phyloP scores from a whole-genome alignment of 768 basidiomycete genomes.

The Porphyrellus cyaneotinctus region DNA sequence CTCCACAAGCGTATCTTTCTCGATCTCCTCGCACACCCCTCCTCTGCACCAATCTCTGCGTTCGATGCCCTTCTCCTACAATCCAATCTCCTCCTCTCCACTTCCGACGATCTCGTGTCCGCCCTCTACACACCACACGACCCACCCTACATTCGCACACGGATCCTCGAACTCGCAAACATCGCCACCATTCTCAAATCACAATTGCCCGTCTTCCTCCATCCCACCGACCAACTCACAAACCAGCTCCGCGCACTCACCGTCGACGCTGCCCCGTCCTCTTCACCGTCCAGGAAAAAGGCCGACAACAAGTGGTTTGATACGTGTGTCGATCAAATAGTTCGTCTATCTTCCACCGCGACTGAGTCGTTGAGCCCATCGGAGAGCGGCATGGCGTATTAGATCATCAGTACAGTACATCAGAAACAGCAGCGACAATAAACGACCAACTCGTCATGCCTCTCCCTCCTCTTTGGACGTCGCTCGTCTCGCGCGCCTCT shows the following conservation, averaged over 20 bases:
- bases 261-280: constrained; percentile 8
- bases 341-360: constrained; percentile 37
- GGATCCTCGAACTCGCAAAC: constrained; percentile 37
- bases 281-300: constrained; percentile 22
- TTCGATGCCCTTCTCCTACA: constrained; percentile 50
- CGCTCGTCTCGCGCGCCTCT: constrained; percentile 28
- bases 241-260: constrained; percentile 23
- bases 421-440: not conserved
- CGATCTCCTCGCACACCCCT: constrained; percentile 42
- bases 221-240: constrained; percentile 21
- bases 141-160: constrained; percentile 35
- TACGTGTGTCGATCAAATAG: constrained; percentile 60
- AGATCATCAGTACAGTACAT: constrained; percentile 16
- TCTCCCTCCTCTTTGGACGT: constrained; percentile 30
- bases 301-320: constrained; percentile 57
- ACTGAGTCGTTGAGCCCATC: constrained; percentile 18
- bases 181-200: constrained; percentile 37
- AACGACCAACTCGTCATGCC: constrained; percentile 29
- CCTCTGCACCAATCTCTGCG: constrained; percentile 22
- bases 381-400: too few species aligned
- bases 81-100: constrained; percentile 50
- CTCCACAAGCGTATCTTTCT: constrained; percentile 59
- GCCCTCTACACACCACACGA: constrained; percentile 65
- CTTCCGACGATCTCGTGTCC: constrained; percentile 66
- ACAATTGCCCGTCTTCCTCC: constrained; percentile 25